These are phyloP conservation scores for Tricharina praecox DNA, from an alignment of 495 filamentous ascomycete species.

Conservation along the genomic window DNA sequence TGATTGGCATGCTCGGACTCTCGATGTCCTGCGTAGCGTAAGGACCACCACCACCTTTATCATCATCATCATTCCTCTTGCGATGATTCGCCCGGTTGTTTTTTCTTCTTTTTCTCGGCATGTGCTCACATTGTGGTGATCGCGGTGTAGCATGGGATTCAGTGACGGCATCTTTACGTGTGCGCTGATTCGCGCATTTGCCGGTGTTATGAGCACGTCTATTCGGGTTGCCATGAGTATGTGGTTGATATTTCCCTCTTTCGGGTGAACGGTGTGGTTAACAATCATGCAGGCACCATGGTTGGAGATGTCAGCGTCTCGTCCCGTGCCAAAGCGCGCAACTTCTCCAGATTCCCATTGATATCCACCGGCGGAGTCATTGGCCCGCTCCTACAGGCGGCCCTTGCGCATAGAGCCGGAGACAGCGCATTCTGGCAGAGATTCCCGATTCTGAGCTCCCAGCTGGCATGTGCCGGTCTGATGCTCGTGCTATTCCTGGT, in stretches of 20 bases:
- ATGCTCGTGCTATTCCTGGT: constrained; percentile 29
- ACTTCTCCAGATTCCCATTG: constrained; percentile 30
- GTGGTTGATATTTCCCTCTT: no score
- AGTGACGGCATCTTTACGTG: constrained; percentile 29
- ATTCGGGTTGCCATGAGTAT: constrained; percentile 28
- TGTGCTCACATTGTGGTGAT: background rate
- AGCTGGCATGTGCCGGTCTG: constrained; percentile 31
- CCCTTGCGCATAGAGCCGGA: constrained; percentile 24
- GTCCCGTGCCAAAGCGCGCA: constrained; percentile 28
- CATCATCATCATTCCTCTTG: no score
- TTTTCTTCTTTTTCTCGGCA: background rate
- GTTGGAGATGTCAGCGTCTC: constrained; percentile 31
- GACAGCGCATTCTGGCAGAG: constrained; percentile 28
- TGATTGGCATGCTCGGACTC: constrained; percentile 30
- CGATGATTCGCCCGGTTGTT: no score
- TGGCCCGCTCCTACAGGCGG: constrained; percentile 29
- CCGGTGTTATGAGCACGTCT: constrained; percentile 30
- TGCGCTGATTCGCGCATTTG: constrained; percentile 30
- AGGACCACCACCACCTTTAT: background rate
- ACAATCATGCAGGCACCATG: constrained; percentile 26
- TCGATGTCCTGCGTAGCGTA: constrained; percentile 28
- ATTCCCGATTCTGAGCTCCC: constrained; percentile 29
- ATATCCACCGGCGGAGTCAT: constrained; percentile 31
- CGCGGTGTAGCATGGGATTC: constrained; percentile 28
- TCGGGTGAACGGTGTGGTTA: no score